Evolutionary conservation across 139 green algal species (phyloP).

Genomic region (Closterium sp.): DNA sequence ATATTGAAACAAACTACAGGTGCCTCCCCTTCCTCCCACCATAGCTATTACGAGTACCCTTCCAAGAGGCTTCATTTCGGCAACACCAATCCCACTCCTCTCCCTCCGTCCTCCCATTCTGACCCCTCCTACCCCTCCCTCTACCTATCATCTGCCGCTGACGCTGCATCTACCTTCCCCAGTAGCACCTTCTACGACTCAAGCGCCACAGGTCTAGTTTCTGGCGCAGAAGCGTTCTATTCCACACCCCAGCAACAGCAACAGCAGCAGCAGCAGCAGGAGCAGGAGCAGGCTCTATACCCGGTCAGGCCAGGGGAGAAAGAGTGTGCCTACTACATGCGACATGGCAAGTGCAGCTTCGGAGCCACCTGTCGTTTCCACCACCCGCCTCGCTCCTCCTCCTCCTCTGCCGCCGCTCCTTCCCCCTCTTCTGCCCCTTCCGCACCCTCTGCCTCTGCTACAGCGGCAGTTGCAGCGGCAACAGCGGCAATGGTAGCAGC

Average conservation of each 20-base stretch:
- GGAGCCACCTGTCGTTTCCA: background rate
- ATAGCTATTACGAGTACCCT: background rate
- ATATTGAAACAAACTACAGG: background rate
- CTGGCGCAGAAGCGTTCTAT: background rate
- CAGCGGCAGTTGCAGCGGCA: background rate
- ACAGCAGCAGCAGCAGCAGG: background rate
- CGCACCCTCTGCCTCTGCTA: background rate
- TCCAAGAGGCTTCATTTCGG: background rate
- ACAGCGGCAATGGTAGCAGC: background rate
- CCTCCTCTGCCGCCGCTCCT: background rate
- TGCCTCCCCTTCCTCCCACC: background rate
- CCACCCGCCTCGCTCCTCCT: background rate
- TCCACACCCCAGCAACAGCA: background rate
- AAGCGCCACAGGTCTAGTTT: background rate
- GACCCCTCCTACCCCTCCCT: background rate
- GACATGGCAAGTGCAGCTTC: background rate
- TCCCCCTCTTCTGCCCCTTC: background rate
- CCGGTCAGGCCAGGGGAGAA: background rate
- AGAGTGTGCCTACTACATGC: background rate
- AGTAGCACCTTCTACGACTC: background rate
- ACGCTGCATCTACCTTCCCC: background rate
- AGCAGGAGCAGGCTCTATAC: background rate
- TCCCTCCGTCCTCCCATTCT: background rate
- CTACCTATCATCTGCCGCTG: background rate
- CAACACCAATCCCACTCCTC: background rate